Conservation (phyloP, 257 asterid genomes). For the Salvia rosmarinus region DNA sequence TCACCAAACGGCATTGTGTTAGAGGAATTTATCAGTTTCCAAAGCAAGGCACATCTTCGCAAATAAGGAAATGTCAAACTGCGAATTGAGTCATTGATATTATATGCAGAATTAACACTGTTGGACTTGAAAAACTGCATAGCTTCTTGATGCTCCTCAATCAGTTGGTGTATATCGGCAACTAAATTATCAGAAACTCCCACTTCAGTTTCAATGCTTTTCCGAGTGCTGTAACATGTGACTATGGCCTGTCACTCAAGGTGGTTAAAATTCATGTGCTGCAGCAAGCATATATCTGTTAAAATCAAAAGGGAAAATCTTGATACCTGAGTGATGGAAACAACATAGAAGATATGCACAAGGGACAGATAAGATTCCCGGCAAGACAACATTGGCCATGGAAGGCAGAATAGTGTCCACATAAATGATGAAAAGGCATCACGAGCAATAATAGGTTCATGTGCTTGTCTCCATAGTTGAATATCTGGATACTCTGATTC, state of each 20-base stretch:
- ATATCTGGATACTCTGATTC: slow-evolving; percentile 65
- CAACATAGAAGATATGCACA: slow-evolving; percentile 74
- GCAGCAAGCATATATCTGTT: slow-evolving; percentile 19
- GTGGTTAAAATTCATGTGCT: slow-evolving; percentile 19
- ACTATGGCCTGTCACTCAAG: slow-evolving; percentile 64
- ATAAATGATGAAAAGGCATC: slow-evolving; percentile 92
- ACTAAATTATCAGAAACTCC: slow-evolving; percentile 58
- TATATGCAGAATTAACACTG: slow-evolving; percentile 50
- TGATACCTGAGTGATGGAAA: slow-evolving; percentile 56
- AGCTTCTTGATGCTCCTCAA: slow-evolving; percentile 57
- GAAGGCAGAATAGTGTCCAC: slow-evolving; percentile 97
- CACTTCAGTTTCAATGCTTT: slow-evolving; percentile 41
- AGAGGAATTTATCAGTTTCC: slow-evolving; percentile 78
- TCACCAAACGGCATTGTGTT: slow-evolving; percentile 57
- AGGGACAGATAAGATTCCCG: slow-evolving; percentile 72
- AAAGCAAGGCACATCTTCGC: slow-evolving; percentile 86
- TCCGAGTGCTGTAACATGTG: slow-evolving; percentile 46
- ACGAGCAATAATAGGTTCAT: slow-evolving; percentile 74
- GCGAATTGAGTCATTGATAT: slow-evolving; percentile 64
- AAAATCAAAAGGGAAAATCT: slow-evolving; percentile 24
- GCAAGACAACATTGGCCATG: slow-evolving; percentile 76
- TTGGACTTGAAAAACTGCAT: slow-evolving; percentile 57
- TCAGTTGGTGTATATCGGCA: slow-evolving; percentile 57
- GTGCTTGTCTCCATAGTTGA: slow-evolving; percentile 79
- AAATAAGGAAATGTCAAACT: slow-evolving; percentile 82